These are phyloP conservation scores for Cryphonectria radicalis DNA, from an alignment of 2,329 filamentous ascomycete genomes.

Conservation along the genomic window DNA sequence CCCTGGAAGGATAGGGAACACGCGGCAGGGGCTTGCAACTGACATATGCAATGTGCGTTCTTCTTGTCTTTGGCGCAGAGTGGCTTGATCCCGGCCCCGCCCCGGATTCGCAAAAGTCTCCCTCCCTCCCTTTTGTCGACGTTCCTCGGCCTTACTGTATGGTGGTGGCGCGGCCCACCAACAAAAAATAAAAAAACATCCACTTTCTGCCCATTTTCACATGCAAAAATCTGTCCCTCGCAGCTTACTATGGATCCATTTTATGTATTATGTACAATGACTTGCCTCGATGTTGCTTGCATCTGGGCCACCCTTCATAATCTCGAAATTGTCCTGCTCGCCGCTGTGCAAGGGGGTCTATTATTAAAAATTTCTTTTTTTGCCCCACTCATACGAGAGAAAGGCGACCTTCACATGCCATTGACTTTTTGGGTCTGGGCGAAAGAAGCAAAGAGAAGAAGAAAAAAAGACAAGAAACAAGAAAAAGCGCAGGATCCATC, in stretches of 20 bases:
- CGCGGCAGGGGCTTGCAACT: not conserved
- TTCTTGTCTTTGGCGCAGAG: not conserved
- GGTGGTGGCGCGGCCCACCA: not conserved
- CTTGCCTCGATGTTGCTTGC: not conserved
- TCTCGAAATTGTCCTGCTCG: not conserved
- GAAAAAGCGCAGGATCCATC: not conserved
- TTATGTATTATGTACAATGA: not conserved
- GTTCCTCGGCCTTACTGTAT: not conserved
- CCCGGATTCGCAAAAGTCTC: not conserved
- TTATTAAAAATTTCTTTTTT: not conserved
- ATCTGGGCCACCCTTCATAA: not conserved
- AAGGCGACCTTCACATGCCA: not conserved
- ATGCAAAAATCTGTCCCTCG: not conserved
- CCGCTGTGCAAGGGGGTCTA: not conserved
- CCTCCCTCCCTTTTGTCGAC: not conserved
- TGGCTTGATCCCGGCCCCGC: not conserved
- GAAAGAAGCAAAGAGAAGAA: not conserved
- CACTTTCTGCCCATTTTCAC: not conserved
- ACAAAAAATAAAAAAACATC: not conserved
- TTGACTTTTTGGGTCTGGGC: not conserved
- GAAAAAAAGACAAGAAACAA: not conserved
- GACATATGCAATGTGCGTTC: slow-evolving; percentile 1
- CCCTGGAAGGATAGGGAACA: not conserved
- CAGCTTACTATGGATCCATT: not conserved
- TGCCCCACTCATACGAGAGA: not conserved